Conservation (phyloP, 805 yeast genomes). For the Schizosaccharomyces octosporus region DNA sequence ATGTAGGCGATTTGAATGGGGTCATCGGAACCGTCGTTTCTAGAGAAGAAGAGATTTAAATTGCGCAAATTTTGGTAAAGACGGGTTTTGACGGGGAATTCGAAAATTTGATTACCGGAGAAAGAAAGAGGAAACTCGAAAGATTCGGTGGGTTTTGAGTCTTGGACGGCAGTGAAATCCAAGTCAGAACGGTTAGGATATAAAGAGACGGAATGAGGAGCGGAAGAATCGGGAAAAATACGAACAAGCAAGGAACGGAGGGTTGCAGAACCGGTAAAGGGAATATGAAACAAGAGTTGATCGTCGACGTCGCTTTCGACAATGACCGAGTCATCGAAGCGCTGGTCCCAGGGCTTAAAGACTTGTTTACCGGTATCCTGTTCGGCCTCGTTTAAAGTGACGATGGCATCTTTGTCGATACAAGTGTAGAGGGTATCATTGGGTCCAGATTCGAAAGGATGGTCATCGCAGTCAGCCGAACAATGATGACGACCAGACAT, state of each 20-base stretch:
- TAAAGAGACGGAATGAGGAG: conserved; percentile 46
- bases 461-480: not conserved
- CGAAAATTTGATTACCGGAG: conserved; percentile 34
- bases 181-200: conserved; percentile 44
- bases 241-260: conserved; percentile 50
- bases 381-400: conserved; percentile 38
- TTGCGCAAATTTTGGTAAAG: conserved; percentile 44
- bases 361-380: conserved; percentile 25
- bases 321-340: conserved; percentile 20
- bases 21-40: conserved; percentile 35
- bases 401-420: conserved; percentile 34
- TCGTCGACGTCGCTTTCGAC: conserved; percentile 55
- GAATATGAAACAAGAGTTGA: conserved; percentile 53
- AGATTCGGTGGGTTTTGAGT: conserved; percentile 16
- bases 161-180: conserved; percentile 40
- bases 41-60: conserved; percentile 41
- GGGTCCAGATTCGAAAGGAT: not conserved
- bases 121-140: conserved; percentile 19
- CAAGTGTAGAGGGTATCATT: conserved; percentile 21
- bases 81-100: conserved; percentile 58
- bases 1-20: conserved; percentile 33
- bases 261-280: conserved; percentile 55
- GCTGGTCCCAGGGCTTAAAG: conserved; percentile 27
- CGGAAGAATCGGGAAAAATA: conserved; percentile 25
- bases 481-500: not conserved